These are phyloP conservation scores for Gynostemma pentaphyllum DNA, from an alignment of 306 rosid genomes.

Conservation along the genomic window DNA sequence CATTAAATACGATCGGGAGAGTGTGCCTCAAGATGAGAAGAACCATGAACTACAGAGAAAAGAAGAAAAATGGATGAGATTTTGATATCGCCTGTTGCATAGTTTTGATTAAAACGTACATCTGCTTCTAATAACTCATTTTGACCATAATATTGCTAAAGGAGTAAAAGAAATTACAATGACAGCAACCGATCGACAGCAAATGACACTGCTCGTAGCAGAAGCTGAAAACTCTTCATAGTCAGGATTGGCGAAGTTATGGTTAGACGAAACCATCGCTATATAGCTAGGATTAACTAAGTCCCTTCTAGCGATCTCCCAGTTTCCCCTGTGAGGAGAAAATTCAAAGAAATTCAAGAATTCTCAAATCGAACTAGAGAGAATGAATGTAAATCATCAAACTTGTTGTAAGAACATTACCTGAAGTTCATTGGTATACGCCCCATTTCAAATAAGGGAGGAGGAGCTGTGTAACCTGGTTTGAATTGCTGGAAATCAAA, in stretches of 20 bases:
- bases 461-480: conserved; percentile 87
- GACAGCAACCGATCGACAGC: conserved; percentile 50
- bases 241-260: conserved; percentile 28
- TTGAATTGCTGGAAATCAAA: conserved; percentile 52
- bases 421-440: conserved; percentile 93
- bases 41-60: conserved; percentile 61
- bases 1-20: conserved; percentile 53
- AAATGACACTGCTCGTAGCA: conserved; percentile 37
- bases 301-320: conserved; percentile 86
- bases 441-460: conserved; percentile 74
- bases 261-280: conserved; percentile 82
- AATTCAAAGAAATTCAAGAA: neutral
- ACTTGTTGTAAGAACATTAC: conserved; percentile 27
- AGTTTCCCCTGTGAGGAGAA: conserved; percentile 62
- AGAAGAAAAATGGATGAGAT: neutral
- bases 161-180: conserved; percentile 32
- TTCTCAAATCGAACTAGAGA: neutral
- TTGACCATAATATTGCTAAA: neutral
- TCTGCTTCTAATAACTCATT: neutral
- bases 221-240: conserved; percentile 51
- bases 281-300: conserved; percentile 54
- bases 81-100: neutral
- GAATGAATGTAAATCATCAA: neutral
- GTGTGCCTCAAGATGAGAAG: conserved; percentile 64
- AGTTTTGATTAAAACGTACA: neutral